These are phyloP conservation scores for Eucalyptus sp. DNA, from an alignment of 345 rosid species.

Conservation along the genomic window DNA sequence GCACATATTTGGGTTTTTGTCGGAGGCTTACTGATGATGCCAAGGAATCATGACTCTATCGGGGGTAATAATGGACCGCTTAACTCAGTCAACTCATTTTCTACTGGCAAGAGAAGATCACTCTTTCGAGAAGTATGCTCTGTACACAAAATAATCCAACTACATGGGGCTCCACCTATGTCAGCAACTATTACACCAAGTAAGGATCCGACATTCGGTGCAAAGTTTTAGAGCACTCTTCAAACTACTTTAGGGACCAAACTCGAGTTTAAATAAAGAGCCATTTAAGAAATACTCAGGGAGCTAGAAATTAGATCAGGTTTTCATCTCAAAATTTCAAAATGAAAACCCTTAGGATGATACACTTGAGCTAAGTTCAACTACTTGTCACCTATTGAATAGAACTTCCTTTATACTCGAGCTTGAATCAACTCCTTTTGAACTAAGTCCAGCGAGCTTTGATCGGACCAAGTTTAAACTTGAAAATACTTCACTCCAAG, in stretches of 20 bases:
- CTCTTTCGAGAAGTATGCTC: not conserved
- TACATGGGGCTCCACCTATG: not conserved
- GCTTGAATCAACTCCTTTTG: not conserved
- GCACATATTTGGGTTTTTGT: accelerated
- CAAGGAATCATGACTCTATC: not conserved
- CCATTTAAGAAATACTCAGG: not conserved
- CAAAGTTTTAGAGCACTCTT: not conserved
- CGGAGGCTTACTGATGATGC: not conserved
- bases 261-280: not conserved
- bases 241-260: not conserved
- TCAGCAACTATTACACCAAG: not conserved
- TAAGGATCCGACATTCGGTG: not conserved
- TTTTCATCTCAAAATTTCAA: not conserved
- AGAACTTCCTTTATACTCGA: not conserved
- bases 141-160: not conserved
- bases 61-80: not conserved
- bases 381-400: not conserved
- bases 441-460: not conserved
- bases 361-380: not conserved
- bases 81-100: not conserved
- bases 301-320: not conserved
- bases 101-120: not conserved
- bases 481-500: not conserved
- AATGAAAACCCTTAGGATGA: not conserved
- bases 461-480: not conserved